Conservation (phyloP, 2,329 filamentous ascomycete genomes). For the Didymella segeticola region DNA sequence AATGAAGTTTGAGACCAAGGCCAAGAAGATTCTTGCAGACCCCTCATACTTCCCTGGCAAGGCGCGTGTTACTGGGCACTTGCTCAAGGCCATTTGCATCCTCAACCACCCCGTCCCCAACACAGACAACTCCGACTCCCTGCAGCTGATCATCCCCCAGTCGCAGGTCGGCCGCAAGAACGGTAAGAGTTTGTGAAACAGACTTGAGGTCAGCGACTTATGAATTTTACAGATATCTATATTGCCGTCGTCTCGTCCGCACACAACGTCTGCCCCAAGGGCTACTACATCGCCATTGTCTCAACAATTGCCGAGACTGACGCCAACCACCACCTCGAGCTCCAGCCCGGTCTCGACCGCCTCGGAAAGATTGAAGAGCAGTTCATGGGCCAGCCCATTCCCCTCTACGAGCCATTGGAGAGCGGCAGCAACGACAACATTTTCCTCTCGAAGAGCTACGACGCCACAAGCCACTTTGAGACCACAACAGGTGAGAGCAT, state of each 20-base stretch:
- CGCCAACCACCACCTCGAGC: constrained; percentile 94
- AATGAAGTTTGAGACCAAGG: constrained; percentile 96
- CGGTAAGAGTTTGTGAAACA: constrained; percentile 62
- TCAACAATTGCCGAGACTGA: constrained; percentile 93
- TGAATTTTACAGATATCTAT: constrained; percentile 76
- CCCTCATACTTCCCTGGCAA: constrained; percentile 96
- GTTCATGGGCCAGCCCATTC: constrained; percentile 93
- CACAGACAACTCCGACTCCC: constrained; percentile 86
- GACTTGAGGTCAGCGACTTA: constrained; percentile 12
- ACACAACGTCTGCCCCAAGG: constrained; percentile 98
- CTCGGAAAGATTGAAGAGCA: constrained; percentile 95
- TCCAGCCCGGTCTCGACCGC: constrained; percentile 88
- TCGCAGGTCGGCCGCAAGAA: constrained; percentile 97
- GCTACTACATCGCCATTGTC: constrained; percentile 98
- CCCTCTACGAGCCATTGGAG: constrained; percentile 89
- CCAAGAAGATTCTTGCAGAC: constrained; percentile 93
- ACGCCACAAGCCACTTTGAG: constrained; percentile 97
- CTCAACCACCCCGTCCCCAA: constrained; percentile 92
- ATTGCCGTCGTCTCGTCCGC: constrained; percentile 93
- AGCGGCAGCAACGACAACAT: constrained; percentile 86
- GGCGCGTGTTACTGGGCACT: constrained; percentile 83
- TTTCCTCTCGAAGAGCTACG: constrained; percentile 98
- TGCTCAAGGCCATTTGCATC: constrained; percentile 96
- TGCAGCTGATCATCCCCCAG: constrained; percentile 96
- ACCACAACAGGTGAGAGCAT: constrained; percentile 69